Base-by-base conservation (phyloP, 2,329 filamentous ascomycete species). In the Claviceps fusiformis region DNA sequence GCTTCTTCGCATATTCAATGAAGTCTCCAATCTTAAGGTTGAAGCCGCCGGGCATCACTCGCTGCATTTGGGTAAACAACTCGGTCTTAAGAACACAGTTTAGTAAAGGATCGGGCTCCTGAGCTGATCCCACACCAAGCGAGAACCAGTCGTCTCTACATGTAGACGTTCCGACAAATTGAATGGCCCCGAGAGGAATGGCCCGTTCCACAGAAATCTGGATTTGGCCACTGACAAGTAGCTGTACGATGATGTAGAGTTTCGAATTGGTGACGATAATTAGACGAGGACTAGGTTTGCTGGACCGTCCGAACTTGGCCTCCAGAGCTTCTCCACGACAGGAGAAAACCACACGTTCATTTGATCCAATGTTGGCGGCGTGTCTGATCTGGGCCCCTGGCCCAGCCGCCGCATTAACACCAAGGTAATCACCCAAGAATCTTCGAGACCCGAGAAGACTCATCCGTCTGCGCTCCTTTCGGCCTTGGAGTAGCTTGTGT, bases 1-100 rank as follows among this genome's bases (percentile, higher is more conserved):
- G 93, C 72, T 98, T 98, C 79, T 97, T 98, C 66, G 92, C 91
- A 70, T 95, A 98, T 67, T 95, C 89, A 62, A 98, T 91, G 57
- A 78, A 79, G 33, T 93, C 85, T n/a, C 75, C 82, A 59, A 97
- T 86, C 70, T 87, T 89, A 50, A 98, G 72, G 66, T 84, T 89
- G 66, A 95, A 80, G 10, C 87, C 84, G 9, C 87, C 89, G 3
- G 87, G 84, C 70, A 95, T 87, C 53, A 83, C 82, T 52, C 82
- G 83, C 66, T 85, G 83, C 73, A 98, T 83, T 59, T 96, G 91
- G 0, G 92, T 95, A 66, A 97, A 95, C 70, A 98, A 85, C 66
- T 98, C 93, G 0, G 93, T 98, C 75, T 98, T 98, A 70, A 98
- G 83, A 24, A 96, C 75, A 66, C 93, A 98, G 71, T 85, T 95